Conservation (phyloP, 2,329 filamentous ascomycete species). For the Sporothrix brasiliensis region DNA sequence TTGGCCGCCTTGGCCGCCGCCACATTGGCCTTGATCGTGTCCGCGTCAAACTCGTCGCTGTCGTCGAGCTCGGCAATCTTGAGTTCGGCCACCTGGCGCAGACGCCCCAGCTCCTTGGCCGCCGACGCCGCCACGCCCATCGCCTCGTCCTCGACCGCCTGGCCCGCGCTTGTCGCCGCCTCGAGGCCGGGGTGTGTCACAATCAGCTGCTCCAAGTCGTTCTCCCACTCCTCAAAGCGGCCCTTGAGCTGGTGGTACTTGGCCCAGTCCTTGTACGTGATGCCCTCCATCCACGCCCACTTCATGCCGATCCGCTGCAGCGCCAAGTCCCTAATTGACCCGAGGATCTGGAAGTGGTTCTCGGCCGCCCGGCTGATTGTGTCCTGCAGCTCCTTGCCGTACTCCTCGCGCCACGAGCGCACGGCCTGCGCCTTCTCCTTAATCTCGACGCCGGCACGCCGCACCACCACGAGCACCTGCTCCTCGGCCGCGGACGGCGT, state of each 20-base stretch:
- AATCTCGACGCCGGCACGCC: slow-evolving; percentile 70
- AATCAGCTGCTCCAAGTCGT: slow-evolving; percentile 76
- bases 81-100: slow-evolving; percentile 84
- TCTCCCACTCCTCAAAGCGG: slow-evolving; percentile 81
- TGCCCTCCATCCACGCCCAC: slow-evolving; percentile 94
- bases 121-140: slow-evolving; percentile 79
- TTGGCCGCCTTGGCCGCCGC: slow-evolving; percentile 53
- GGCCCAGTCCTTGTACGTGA: slow-evolving; percentile 96
- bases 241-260: slow-evolving; percentile 88
- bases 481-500: slow-evolving; percentile 47
- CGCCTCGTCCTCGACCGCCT: slow-evolving; percentile 68
- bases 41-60: slow-evolving; percentile 76
- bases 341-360: slow-evolving; percentile 79
- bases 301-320: slow-evolving; percentile 89
- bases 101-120: slow-evolving; percentile 74
- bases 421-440: slow-evolving; percentile 77
- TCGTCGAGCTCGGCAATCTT: slow-evolving; percentile 77
- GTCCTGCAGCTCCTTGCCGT: slow-evolving; percentile 68
- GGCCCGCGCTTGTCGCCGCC: slow-evolving; percentile 64
- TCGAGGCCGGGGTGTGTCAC: slow-evolving; percentile 71
- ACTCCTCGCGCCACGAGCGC: slow-evolving; percentile 73
- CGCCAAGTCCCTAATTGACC: slow-evolving; percentile 79
- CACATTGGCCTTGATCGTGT: slow-evolving; percentile 61
- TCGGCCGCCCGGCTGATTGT: slow-evolving; percentile 74
- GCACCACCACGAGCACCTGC: slow-evolving; percentile 55